A percentile compares a stretch with the other conserved stretches of the same genome.
phyloP scores from a whole-genome alignment of 1,284 basidiomycete species.

The Ustilago bromivora region DNA sequence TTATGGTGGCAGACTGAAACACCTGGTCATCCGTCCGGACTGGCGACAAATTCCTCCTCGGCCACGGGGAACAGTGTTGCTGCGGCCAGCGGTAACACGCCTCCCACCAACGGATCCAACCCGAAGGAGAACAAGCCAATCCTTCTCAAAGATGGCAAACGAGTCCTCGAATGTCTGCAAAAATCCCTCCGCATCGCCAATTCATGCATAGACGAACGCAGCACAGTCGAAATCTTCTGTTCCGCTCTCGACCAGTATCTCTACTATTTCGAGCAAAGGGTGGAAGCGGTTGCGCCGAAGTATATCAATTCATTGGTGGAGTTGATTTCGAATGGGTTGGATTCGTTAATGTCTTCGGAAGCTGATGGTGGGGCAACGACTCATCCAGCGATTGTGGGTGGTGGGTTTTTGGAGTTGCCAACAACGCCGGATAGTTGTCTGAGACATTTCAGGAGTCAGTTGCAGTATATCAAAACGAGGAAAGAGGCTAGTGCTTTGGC shows the following conservation, averaged over 20 bases:
- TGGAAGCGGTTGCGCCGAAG: conserved; percentile 64
- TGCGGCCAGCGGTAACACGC: conserved; percentile 17
- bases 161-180: conserved; percentile 68
- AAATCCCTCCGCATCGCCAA: conserved; percentile 68
- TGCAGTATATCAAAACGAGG: conserved; percentile 82
- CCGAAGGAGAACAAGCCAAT: conserved; percentile 45
- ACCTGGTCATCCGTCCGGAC: conserved; percentile 36
- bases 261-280: conserved; percentile 68
- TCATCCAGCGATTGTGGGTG: conserved; percentile 60
- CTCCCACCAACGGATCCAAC: conserved; percentile 2
- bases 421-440: conserved; percentile 90
- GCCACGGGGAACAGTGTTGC: conserved; percentile 45
- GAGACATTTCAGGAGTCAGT: conserved; percentile 89
- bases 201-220: conserved; percentile 67
- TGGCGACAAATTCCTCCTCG: conserved; percentile 32
- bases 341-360: conserved; percentile 45
- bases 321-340: conserved; percentile 63
- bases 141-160: conserved; percentile 65
- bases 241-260: conserved; percentile 67
- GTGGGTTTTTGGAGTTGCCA: conserved; percentile 86
- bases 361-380: conserved; percentile 21
- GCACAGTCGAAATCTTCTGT: conserved; percentile 67
- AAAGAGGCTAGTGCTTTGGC: conserved; percentile 72
- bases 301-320: conserved; percentile 68
- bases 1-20: conserved; percentile 68